Percentiles rank a stretch among this genome's conserved stretches.
These are phyloP conservation scores for Corylus americana DNA, from an alignment of 306 rosid species.

Conservation along the genomic window DNA sequence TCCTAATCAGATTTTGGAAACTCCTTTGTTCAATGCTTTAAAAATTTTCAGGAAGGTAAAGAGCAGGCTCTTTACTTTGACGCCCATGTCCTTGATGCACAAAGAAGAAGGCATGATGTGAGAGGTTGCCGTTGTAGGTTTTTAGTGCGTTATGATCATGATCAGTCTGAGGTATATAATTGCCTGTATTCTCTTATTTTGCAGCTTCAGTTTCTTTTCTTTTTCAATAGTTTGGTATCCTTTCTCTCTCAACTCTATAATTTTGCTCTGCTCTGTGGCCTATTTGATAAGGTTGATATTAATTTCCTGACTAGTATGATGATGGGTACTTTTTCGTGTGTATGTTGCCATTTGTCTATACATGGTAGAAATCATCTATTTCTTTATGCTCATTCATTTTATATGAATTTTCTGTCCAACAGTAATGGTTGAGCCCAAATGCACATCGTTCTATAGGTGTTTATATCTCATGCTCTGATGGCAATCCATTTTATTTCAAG, in stretches of 20 bases:
- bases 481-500: background rate
- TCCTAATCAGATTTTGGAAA: conserved; percentile 24
- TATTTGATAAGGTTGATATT: background rate
- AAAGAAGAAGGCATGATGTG: conserved; percentile 95
- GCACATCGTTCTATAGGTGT: background rate
- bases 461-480: conserved; percentile 1
- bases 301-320: background rate
- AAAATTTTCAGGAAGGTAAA: conserved; percentile 78
- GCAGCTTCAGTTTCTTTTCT: conserved; percentile 15
- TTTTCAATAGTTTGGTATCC: background rate
- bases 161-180: conserved; percentile 85
- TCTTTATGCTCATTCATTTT: background rate
- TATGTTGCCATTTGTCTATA: background rate
- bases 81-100: conserved; percentile 98
- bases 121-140: conserved; percentile 99
- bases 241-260: background rate
- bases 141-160: conserved; percentile 95
- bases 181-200: conserved; percentile 15
- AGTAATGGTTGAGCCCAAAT: background rate
- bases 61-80: conserved; percentile 99
- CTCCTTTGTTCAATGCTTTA: background rate
- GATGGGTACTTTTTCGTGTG: background rate
- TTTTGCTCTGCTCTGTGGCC: conserved; percentile 14
- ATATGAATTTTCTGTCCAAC: background rate
- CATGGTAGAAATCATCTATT: background rate